Conservation (phyloP, 345 rosid species). For the Citrus medica region DNA sequence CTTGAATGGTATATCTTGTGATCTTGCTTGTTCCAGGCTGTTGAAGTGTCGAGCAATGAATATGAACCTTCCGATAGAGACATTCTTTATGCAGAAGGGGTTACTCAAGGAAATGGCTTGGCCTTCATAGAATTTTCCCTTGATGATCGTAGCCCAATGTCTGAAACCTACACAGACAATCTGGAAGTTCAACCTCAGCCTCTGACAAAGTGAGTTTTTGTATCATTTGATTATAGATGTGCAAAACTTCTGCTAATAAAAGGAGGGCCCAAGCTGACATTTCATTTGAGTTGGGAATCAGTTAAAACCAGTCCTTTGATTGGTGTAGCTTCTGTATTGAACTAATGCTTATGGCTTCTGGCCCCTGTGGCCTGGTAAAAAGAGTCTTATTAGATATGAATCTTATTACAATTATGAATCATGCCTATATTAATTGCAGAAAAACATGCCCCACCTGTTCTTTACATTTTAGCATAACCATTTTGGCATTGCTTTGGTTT, state of each 20-base stretch:
- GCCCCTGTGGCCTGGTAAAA: background rate
- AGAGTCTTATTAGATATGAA: background rate
- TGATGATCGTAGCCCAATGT: slow-evolving; percentile 86
- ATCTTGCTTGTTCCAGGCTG: slow-evolving; percentile 59
- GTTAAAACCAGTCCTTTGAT: background rate
- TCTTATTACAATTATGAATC: background rate
- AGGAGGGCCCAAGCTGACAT: background rate
- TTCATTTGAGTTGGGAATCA: background rate
- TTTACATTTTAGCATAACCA: background rate
- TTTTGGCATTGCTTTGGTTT: background rate
- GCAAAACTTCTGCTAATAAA: background rate
- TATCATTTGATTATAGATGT: background rate
- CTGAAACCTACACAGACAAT: slow-evolving; percentile 73
- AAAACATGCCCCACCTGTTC: background rate
- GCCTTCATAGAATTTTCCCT: slow-evolving; percentile 95
- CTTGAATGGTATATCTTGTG: slow-evolving; percentile 4
- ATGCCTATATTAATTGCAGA: background rate
- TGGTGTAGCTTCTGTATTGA: background rate
- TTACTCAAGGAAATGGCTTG: slow-evolving; percentile 89
- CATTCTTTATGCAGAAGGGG: slow-evolving; percentile 94
- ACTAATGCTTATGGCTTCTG: background rate
- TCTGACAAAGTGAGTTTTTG: slow-evolving; percentile 49
- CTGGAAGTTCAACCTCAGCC: slow-evolving; percentile 60
- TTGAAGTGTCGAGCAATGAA: slow-evolving; percentile 94
- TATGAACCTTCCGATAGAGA: slow-evolving; percentile 93